These are phyloP conservation scores for Pseudogymnoascus verrucosus DNA, from an alignment of 2,329 filamentous ascomycete species.

Conservation along the genomic window DNA sequence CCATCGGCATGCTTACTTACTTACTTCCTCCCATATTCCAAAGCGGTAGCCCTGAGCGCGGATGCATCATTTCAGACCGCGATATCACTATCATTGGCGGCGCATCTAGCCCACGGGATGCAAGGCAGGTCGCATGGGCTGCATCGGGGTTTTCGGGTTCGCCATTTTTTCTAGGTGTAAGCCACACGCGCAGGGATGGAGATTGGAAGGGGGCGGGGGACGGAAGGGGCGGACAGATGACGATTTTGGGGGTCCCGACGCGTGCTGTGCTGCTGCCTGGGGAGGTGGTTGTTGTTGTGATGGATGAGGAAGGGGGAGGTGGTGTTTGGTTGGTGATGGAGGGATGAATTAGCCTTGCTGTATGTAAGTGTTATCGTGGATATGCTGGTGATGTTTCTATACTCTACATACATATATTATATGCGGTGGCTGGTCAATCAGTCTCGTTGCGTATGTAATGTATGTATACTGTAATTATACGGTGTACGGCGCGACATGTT, in stretches of 20 bases:
- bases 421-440: not conserved
- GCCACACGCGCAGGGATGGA: not conserved
- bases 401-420: not conserved
- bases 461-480: not conserved
- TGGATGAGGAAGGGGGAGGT: not conserved
- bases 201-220: not conserved
- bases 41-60: conserved; percentile 3
- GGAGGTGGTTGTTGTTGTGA: not conserved
- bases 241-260: not conserved
- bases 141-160: not conserved
- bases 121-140: not conserved
- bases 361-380: not conserved
- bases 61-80: not conserved
- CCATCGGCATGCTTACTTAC: not conserved
- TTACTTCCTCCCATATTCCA: not conserved
- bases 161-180: not conserved
- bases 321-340: not conserved
- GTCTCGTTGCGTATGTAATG: not conserved
- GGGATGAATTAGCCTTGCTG: not conserved
- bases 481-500: not conserved
- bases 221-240: not conserved
- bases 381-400: not conserved
- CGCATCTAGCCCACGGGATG: not conserved
- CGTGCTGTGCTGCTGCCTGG: not conserved
- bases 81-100: not conserved